Evolutionary conservation across 331 rosid genomes (phyloP).

Genomic region (Prunus yedoensis): DNA sequence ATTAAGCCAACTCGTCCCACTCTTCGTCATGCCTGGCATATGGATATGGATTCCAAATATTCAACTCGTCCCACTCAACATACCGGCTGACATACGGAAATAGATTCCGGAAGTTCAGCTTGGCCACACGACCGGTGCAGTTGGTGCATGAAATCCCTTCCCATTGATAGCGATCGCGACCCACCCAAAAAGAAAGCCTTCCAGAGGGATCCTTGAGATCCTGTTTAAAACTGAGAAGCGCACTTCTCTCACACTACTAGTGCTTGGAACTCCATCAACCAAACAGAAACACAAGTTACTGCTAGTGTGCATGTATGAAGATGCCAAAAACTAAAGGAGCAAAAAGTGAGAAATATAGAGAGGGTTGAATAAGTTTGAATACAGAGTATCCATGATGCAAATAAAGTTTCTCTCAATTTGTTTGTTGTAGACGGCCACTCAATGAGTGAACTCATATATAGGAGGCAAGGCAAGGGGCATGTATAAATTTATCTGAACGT

Average conservation of each 20-base stretch:
- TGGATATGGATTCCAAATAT: background rate
- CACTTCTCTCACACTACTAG: background rate
- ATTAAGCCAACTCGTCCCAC: background rate
- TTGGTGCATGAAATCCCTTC: background rate
- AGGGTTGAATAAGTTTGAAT: background rate
- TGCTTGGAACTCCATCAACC: too few relatives aligned
- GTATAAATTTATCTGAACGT: too few relatives aligned
- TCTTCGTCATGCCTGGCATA: background rate
- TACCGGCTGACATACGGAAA: background rate
- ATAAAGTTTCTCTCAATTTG: background rate
- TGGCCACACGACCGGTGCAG: background rate
- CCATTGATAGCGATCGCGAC: background rate
- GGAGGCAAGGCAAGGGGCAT: background rate
- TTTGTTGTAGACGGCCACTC: background rate
- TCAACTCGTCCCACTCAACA: too few relatives aligned
- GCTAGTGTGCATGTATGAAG: background rate
- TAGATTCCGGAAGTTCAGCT: background rate
- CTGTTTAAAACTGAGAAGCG: background rate
- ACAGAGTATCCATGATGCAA: background rate
- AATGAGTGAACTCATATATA: background rate
- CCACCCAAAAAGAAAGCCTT: slow-evolving; percentile 3
- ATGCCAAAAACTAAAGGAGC: background rate
- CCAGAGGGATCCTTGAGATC: background rate
- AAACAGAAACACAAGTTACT: background rate
- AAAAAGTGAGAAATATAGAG: background rate